Evolutionary conservation across 2,329 filamentous ascomycete genomes (phyloP).

Genomic region (Atkinsonella texensis): DNA sequence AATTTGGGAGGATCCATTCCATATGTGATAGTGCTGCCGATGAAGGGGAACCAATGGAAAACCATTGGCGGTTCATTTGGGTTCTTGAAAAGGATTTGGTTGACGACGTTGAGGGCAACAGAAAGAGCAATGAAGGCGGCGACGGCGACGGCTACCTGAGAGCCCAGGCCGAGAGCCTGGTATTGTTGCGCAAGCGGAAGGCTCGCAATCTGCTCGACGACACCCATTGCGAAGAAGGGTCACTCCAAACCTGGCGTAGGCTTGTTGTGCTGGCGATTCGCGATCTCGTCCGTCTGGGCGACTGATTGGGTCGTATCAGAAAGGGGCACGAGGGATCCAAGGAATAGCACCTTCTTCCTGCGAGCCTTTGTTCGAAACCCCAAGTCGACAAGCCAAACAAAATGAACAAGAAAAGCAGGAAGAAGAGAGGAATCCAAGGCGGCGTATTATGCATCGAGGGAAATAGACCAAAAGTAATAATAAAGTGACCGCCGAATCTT

Average conservation of each 20-base stretch:
- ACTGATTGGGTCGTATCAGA: not conserved
- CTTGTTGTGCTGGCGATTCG: not conserved
- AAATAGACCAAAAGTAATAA: not conserved
- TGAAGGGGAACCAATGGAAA: slow-evolving; percentile 69
- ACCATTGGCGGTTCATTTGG: slow-evolving; percentile 70
- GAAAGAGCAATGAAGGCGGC: slow-evolving; percentile 35
- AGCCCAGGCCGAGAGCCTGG: slow-evolving; percentile 32
- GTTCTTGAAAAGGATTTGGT: slow-evolving; percentile 71
- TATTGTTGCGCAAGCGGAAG: slow-evolving; percentile 38
- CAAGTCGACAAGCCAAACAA: no score
- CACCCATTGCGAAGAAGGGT: slow-evolving; percentile 34
- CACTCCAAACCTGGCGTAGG: not conserved
- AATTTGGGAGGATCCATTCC: slow-evolving; percentile 89
- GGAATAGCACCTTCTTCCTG: not conserved
- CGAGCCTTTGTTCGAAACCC: not conserved
- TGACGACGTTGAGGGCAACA: slow-evolving; percentile 66
- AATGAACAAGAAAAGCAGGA: not conserved
- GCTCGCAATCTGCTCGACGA: slow-evolving; percentile 39
- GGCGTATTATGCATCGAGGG: not conserved
- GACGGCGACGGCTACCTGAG: slow-evolving; percentile 35
- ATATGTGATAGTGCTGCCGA: slow-evolving; percentile 88
- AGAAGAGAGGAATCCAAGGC: not conserved
- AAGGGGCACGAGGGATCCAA: not conserved
- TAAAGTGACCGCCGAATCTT: not conserved
- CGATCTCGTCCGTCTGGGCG: not conserved